phyloP scores from a whole-genome alignment of 768 basidiomycete species.

The Russula lepida region DNA sequence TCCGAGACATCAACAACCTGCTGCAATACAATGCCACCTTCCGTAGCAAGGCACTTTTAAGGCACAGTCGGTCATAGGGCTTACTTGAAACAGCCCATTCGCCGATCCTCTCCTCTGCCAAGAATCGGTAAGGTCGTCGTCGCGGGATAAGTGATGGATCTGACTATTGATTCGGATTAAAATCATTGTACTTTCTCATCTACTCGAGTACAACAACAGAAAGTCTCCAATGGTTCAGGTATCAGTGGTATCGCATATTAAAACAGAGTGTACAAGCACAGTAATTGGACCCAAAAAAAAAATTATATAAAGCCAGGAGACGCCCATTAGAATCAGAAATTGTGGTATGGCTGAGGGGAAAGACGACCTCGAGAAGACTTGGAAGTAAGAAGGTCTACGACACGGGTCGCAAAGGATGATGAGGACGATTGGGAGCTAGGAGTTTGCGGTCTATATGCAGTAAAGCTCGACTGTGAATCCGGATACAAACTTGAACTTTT shows the following conservation, averaged over 20 bases:
- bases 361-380: background rate
- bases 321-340: background rate
- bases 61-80: constrained; percentile 56
- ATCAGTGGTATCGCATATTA: background rate
- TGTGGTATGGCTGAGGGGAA: background rate
- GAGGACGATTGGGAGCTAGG: background rate
- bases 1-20: constrained; percentile 91
- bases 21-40: constrained; percentile 94
- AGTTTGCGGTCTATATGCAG: background rate
- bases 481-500: background rate
- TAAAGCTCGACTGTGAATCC: background rate
- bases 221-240: background rate
- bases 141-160: background rate
- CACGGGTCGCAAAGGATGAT: background rate
- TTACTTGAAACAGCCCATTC: background rate
- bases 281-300: background rate
- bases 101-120: background rate
- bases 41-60: constrained; percentile 75
- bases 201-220: background rate
- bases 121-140: background rate
- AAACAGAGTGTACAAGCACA: background rate
- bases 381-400: background rate
- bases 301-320: background rate
- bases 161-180: background rate
- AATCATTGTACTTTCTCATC: background rate